These are phyloP conservation scores for Tulasnella sp. DNA, from an alignment of 768 basidiomycete genomes.

Conservation along the genomic window DNA sequence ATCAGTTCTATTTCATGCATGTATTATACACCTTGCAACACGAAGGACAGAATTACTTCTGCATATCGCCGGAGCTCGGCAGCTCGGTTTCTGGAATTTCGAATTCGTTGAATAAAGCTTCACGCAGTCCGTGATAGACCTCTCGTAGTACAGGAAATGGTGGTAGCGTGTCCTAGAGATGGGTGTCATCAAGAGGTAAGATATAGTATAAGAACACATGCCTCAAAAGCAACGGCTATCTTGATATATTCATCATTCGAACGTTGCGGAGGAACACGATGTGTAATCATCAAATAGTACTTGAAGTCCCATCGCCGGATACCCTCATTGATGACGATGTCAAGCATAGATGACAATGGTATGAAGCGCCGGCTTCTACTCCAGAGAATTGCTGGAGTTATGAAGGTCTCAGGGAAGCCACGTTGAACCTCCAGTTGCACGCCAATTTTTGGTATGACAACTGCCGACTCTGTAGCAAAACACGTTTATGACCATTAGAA, in stretches of 20 bases:
- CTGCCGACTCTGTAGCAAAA: constrained; percentile 44
- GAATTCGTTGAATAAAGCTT: constrained; percentile 19
- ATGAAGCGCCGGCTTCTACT: constrained; percentile 43
- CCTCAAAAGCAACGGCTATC: constrained; percentile 50
- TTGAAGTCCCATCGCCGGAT: constrained; percentile 57
- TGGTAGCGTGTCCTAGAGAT: constrained; percentile 47
- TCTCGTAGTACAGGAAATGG: constrained; percentile 45
- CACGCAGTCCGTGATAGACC: constrained; percentile 50
- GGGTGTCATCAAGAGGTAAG: not conserved
- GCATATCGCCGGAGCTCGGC: too few species aligned
- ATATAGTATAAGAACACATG: not conserved
- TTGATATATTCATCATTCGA: constrained; percentile 18
- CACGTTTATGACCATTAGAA: not conserved
- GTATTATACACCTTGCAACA: not conserved
- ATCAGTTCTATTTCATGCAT: too few species aligned
- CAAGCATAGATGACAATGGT: constrained; percentile 39
- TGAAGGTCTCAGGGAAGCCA: constrained; percentile 35
- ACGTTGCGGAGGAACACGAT: constrained; percentile 19
- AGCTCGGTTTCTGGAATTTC: not conserved
- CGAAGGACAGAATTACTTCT: not conserved
- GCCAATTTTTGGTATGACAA: constrained; percentile 53
- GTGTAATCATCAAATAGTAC: constrained; percentile 43
- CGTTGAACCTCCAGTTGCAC: constrained; percentile 61
- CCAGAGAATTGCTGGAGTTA: constrained; percentile 16
- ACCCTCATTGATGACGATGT: constrained; percentile 64